Evolutionary conservation across 164 flowering plant species (phyloP).

Genomic region (Aristolochia fimbriata): DNA sequence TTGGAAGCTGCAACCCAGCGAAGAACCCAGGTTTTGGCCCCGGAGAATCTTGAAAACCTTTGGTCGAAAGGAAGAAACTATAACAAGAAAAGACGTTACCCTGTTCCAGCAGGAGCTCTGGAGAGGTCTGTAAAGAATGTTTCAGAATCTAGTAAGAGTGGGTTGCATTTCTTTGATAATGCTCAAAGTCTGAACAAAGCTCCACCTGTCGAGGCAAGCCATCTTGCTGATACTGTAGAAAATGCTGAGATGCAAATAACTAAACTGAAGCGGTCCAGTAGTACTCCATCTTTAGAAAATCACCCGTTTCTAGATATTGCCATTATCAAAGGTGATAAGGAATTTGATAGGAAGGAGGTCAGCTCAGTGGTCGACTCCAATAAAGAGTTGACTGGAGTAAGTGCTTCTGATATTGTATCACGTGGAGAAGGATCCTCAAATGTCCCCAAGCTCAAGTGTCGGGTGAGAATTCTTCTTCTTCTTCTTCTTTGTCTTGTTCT

Average conservation of each 20-base stretch:
- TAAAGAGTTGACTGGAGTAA: conserved; percentile 5
- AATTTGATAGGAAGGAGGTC: conserved; percentile 40
- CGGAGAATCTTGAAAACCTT: conserved; percentile 98
- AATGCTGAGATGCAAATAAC: conserved; percentile 8
- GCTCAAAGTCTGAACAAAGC: conserved; percentile 23
- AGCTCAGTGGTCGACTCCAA: conserved; percentile 24
- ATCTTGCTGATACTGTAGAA: conserved; percentile 12
- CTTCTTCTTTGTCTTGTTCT: neutral
- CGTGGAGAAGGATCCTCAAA: conserved; percentile 13
- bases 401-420: conserved; percentile 10
- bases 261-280: conserved; percentile 21
- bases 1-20: conserved; percentile 87
- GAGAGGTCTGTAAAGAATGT: conserved; percentile 18
- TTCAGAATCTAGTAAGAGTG: conserved; percentile 12
- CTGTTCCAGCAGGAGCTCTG: conserved; percentile 13
- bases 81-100: conserved; percentile 43
- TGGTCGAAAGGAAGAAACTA: conserved; percentile 95
- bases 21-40: conserved; percentile 92
- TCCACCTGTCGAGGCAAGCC: conserved; percentile 12
- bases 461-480: conserved; percentile 14
- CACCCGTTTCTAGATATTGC: conserved; percentile 7
- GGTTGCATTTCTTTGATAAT: neutral
- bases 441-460: conserved; percentile 22
- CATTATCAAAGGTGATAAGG: conserved; percentile 7
- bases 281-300: conserved; percentile 22